These are phyloP conservation scores for Fistulifera pelliculosa DNA, from an alignment of 108 stramenopile species.

Conservation along the genomic window DNA sequence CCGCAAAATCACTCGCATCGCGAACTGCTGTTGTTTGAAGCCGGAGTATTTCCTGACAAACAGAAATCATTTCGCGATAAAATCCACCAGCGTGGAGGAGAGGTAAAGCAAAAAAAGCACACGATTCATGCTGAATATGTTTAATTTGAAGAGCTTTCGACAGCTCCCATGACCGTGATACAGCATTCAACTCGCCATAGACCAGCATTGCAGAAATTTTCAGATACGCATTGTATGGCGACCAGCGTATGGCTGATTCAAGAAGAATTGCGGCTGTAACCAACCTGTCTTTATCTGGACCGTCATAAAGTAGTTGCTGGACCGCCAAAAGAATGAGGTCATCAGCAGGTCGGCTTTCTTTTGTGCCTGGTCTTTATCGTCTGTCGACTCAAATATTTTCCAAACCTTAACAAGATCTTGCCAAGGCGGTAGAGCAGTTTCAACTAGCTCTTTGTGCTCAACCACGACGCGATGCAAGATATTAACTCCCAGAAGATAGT, in stretches of 20 bases:
- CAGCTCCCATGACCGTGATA: conserved; percentile 35
- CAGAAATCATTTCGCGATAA: conserved; percentile 53
- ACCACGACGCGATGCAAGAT: conserved; percentile 35
- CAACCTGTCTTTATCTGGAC: conserved; percentile 7
- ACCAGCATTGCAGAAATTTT: conserved; percentile 62
- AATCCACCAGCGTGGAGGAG: conserved; percentile 49
- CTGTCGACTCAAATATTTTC: conserved; percentile 20
- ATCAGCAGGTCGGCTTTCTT: conserved; percentile 73
- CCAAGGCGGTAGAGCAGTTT: conserved; percentile 19
- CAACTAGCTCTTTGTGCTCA: conserved; percentile 4
- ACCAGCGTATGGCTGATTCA: conserved; percentile 57
- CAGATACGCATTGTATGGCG: conserved; percentile 67
- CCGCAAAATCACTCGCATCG: conserved; percentile 49
- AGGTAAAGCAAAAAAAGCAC: conserved; percentile 57
- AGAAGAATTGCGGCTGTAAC: conserved; percentile 40
- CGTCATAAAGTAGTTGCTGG: conserved; percentile 24
- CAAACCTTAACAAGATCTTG: conserved; percentile 29
- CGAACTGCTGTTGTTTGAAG: conserved; percentile 51
- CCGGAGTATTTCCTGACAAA: conserved; percentile 36
- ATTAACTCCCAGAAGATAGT: conserved; percentile 54
- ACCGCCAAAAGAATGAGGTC: conserved; percentile 54
- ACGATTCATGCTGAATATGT: conserved; percentile 77
- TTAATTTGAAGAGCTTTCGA: conserved; percentile 50
- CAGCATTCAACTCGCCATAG: conserved; percentile 32
- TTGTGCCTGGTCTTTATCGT: conserved; percentile 20